Conservation (phyloP, 1,284 basidiomycete species). For the Kwoniella shivajii region DNA sequence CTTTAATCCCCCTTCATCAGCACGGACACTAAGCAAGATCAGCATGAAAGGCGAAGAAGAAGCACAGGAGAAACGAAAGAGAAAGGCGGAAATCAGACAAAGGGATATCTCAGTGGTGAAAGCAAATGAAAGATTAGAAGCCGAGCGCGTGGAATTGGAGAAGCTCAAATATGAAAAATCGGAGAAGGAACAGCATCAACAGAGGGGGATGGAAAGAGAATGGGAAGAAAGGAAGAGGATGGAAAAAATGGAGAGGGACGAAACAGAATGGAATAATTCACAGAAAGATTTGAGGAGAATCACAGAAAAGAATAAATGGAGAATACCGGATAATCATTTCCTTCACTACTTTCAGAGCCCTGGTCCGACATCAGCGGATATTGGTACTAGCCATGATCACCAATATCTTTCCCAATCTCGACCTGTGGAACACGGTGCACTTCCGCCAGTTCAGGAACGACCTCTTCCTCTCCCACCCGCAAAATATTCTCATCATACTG, state of each 20-base stretch:
- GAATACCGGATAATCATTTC: not conserved
- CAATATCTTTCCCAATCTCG: not conserved
- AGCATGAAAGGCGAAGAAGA: not conserved
- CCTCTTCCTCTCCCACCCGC: too few relatives aligned
- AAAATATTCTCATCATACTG: not conserved
- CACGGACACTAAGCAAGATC: not conserved
- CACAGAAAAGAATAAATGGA: not conserved
- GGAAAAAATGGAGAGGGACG: not conserved
- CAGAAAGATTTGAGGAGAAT: not conserved
- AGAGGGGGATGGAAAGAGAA: not conserved
- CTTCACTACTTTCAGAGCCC: too few relatives aligned
- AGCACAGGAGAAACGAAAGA: not conserved
- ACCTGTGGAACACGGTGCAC: too few relatives aligned
- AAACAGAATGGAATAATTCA: not conserved
- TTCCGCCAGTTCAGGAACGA: too few relatives aligned
- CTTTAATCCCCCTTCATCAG: not conserved
- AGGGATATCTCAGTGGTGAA: too few relatives aligned
- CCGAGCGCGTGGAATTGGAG: too few relatives aligned
- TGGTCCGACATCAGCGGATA: too few relatives aligned
- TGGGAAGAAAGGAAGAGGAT: not conserved
- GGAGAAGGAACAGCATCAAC: not conserved
- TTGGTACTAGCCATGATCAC: too few relatives aligned
- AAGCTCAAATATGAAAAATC: not conserved
- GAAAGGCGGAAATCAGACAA: not conserved
- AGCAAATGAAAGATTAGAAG: too few relatives aligned